Conservation (phyloP, 2,329 filamentous ascomycete species). For the Fusarium begoniae region DNA sequence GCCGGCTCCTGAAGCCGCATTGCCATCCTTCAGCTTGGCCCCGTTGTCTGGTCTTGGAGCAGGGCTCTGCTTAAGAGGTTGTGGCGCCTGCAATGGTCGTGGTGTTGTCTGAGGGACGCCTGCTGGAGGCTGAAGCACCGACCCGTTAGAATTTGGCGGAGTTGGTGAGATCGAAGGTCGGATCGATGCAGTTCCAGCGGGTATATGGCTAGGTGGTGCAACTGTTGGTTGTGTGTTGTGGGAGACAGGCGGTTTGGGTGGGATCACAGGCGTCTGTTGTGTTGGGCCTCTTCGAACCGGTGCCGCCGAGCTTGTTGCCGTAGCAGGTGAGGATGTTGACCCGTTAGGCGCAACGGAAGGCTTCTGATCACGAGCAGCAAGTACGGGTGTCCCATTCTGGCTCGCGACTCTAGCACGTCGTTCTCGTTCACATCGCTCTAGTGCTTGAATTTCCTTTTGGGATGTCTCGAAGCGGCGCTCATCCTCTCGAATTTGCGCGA, state of each 20-base stretch:
- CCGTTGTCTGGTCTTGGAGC: constrained; percentile 48
- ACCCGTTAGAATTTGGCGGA: constrained; percentile 40
- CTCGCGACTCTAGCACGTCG: constrained; percentile 50
- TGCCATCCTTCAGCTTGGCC: constrained; percentile 44
- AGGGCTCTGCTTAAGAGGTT: constrained; percentile 45
- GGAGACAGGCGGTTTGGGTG: constrained; percentile 46
- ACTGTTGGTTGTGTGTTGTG: constrained; percentile 39
- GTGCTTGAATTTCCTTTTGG: constrained; percentile 72
- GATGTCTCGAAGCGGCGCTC: constrained; percentile 73
- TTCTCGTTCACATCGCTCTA: constrained; percentile 63
- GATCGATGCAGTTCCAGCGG: constrained; percentile 41
- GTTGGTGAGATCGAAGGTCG: constrained; percentile 46
- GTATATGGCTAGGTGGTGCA: constrained; percentile 43
- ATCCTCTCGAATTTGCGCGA: constrained; percentile 77
- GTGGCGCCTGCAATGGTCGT: constrained; percentile 46
- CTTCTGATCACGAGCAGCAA: constrained; percentile 48
- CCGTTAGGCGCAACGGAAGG: constrained; percentile 38
- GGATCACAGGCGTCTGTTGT: constrained; percentile 48
- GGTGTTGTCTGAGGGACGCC: constrained; percentile 46
- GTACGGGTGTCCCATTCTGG: constrained; percentile 46
- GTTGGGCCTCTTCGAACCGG: constrained; percentile 42
- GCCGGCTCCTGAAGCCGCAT: constrained; percentile 35
- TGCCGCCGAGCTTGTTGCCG: constrained; percentile 29
- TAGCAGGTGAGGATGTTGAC: constrained; percentile 36
- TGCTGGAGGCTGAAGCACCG: constrained; percentile 51